Conservation (phyloP, 2,329 filamentous ascomycete genomes). For the Diaporthe vexans region DNA sequence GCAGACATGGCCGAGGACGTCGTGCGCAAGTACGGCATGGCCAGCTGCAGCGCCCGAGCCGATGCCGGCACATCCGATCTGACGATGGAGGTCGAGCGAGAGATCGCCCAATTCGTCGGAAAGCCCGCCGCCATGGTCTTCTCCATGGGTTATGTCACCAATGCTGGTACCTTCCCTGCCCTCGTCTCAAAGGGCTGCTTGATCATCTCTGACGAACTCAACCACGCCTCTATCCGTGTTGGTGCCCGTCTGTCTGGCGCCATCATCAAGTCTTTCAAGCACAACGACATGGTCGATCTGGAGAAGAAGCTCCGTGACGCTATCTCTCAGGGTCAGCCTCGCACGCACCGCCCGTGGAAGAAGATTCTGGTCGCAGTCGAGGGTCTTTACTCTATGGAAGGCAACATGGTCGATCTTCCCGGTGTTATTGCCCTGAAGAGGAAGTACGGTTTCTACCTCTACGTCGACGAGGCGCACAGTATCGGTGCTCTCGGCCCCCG, state of each 20-base stretch:
- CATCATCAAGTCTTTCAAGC: conserved; percentile 96
- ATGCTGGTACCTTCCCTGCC: conserved; percentile 91
- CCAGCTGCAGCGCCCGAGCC: conserved; percentile 82
- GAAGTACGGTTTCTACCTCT: conserved; percentile 97
- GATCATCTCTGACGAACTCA: conserved; percentile 96
- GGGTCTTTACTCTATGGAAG: conserved; percentile 99
- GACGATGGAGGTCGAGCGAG: conserved; percentile 87
- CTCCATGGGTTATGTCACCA: conserved; percentile 99
- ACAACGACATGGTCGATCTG: conserved; percentile 93
- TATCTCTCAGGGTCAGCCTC: conserved; percentile 96
- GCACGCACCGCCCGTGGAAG: conserved; percentile 99
- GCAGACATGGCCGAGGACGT: conserved; percentile 92
- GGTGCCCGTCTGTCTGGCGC: conserved; percentile 94
- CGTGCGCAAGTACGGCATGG: conserved; percentile 88
- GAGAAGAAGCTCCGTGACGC: conserved; percentile 89
- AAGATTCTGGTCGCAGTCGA: conserved; percentile 98
- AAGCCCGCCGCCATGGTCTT: conserved; percentile 97
- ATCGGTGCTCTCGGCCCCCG: conserved; percentile 90
- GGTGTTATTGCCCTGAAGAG: conserved; percentile 88
- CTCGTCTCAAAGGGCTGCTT: conserved; percentile 93
- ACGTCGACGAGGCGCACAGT: conserved; percentile 96
- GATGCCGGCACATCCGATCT: conserved; percentile 92
- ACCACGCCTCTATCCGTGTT: conserved; percentile 97
- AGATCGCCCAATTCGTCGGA: conserved; percentile 92
- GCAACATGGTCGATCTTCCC: conserved; percentile 98